Evolutionary conservation across 73 alveolate genomes (phyloP).

Genomic region (Halteria grandinella): DNA sequence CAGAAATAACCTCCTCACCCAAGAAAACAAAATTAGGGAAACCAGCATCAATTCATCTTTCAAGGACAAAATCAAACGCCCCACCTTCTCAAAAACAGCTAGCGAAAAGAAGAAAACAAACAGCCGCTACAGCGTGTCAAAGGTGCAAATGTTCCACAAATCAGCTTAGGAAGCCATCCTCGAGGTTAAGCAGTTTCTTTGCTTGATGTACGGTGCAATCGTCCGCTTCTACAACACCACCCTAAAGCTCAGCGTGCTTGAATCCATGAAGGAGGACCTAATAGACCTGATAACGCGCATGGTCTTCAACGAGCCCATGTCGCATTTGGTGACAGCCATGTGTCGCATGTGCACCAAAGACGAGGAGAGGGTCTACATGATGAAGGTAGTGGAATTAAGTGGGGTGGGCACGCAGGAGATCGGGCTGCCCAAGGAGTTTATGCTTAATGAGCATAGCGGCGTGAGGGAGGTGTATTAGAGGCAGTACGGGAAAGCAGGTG

Average conservation of each 20-base stretch:
- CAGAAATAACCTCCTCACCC: background rate
- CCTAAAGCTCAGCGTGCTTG: background rate
- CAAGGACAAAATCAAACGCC: slow-evolving; percentile 3
- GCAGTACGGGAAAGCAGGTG: background rate
- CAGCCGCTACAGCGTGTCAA: background rate
- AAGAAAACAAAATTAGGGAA: background rate
- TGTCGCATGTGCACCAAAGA: slow-evolving; percentile 33
- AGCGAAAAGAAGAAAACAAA: background rate
- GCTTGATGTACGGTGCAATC: slow-evolving; percentile 11
- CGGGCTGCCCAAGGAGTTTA: slow-evolving; percentile 6
- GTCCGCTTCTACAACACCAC: slow-evolving; percentile 29
- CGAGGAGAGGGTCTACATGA: slow-evolving; percentile 4
- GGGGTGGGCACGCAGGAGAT: background rate
- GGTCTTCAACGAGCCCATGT: background rate
- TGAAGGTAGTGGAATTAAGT: background rate
- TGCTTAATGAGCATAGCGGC: slow-evolving; percentile 23
- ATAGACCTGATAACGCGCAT: slow-evolving; percentile 12
- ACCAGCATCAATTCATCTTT: slow-evolving; percentile 19
- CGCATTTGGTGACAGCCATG: slow-evolving; percentile 1
- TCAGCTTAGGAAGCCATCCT: slow-evolving; percentile 35
- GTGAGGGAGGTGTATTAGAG: background rate
- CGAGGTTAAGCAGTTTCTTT: slow-evolving; percentile 26
- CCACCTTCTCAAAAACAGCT: slow-evolving; percentile 18
- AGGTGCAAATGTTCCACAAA: too few species aligned
- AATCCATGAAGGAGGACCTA: slow-evolving; percentile 45